Percentiles rank a stretch among this genome's conserved stretches.
Conservation (phyloP, 2,329 filamentous ascomycete genomes). For the Penicillium sp. region DNA sequence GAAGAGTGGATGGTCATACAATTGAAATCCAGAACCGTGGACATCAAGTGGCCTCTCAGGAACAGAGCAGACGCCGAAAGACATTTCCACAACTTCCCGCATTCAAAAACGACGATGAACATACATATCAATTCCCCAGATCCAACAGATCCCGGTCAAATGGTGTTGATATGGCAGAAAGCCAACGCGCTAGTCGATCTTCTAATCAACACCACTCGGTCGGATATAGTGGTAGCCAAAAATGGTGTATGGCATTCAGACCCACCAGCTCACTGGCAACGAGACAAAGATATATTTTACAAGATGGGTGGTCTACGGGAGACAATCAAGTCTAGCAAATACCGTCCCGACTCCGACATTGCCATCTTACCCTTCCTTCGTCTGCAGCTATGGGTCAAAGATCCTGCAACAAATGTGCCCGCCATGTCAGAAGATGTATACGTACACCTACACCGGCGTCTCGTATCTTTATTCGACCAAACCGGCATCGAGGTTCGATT, state of each 20-base stretch:
- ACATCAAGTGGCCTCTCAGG: not conserved
- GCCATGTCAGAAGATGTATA: not conserved
- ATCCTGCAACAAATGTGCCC: not conserved
- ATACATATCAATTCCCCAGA: not conserved
- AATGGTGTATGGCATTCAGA: not conserved
- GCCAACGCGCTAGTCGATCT: not conserved
- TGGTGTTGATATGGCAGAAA: slow-evolving; percentile 1
- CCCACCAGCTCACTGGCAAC: not conserved
- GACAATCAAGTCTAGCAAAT: not conserved
- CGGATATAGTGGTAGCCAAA: not conserved
- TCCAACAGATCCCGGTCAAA: not conserved
- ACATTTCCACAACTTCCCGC: slow-evolving; percentile 1
- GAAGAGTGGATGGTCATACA: not conserved
- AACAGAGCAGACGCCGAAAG: not conserved
- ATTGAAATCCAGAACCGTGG: not conserved
- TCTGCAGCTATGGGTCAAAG: not conserved
- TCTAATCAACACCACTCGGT: not conserved
- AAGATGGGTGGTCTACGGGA: not conserved
- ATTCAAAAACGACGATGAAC: not conserved
- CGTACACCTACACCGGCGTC: not conserved
- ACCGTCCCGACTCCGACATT: slow-evolving; percentile 6
- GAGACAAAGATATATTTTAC: not conserved
- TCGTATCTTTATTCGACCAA: not conserved
- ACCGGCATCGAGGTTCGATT: not conserved
- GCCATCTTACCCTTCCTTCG: slow-evolving; percentile 5